A percentile compares a stretch with the other conserved stretches of the same genome.
phyloP scores from a whole-genome alignment of 2,329 filamentous ascomycete genomes.

The Emericellopsis atlantica region DNA sequence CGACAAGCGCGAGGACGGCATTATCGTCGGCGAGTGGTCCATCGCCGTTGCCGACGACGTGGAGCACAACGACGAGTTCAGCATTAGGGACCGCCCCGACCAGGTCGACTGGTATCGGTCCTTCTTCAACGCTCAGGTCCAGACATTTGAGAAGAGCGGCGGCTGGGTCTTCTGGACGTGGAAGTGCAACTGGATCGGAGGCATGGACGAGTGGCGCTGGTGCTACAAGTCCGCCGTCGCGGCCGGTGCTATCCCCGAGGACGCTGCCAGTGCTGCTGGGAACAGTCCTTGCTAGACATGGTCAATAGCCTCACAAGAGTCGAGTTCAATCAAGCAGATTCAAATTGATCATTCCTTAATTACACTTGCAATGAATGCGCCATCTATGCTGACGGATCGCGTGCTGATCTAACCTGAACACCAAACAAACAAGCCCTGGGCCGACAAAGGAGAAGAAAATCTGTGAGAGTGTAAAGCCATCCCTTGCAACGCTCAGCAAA shows the following conservation, averaged over 20 bases:
- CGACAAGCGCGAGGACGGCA: constrained; percentile 28
- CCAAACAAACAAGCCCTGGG: too few relatives aligned
- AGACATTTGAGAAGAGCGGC: constrained; percentile 38
- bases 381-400: too few relatives aligned
- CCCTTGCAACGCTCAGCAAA: not conserved
- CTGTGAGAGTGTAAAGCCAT: too few relatives aligned
- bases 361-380: not conserved
- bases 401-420: too few relatives aligned
- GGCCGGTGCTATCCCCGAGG: constrained; percentile 12
- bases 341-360: not conserved
- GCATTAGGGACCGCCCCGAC: constrained; percentile 16
- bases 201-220: constrained; percentile 33
- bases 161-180: constrained; percentile 51
- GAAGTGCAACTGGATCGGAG: constrained; percentile 29
- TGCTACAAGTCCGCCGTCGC: constrained; percentile 23
- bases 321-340: constrained; percentile 1
- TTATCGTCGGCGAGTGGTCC: constrained; percentile 47
- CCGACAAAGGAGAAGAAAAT: too few relatives aligned
- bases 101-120: constrained; percentile 37
- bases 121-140: constrained; percentile 44
- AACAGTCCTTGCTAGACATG: constrained; percentile 4
- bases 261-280: constrained; percentile 8
- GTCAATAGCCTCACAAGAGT: not conserved
- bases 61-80: constrained; percentile 24
- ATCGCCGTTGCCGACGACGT: constrained; percentile 34